Base-by-base conservation (phyloP, 2,329 filamentous ascomycete species). In the Aureobasidium lini region DNA sequence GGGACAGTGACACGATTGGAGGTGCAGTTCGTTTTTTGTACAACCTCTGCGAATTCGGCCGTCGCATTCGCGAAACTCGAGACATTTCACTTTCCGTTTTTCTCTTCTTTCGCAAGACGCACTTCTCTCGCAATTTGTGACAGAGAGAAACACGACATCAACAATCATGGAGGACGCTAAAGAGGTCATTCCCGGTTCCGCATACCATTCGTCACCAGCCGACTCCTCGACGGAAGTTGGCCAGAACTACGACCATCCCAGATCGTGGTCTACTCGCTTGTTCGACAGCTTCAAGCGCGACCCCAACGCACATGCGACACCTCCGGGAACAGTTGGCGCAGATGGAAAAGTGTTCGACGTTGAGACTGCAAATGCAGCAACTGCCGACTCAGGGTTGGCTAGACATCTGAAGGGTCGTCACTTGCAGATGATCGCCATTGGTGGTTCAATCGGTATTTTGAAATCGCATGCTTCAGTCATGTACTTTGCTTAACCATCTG, bases 371-470 rank as follows among this genome's bases (percentile, higher is more conserved):
- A 81, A 80, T 1, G 72, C 75, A 15, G 79, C 79, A 44, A 92
- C 90, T 1, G 88, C 89, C 4, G 81, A 86, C 64, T 87, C 89
- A 47, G 84, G 87, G 7, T 79, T 97, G 53, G 84, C 88, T 53
- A 81, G 91, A 47, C 57, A 85, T 71, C 75, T 95, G 65, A 94
- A 95, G 75, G 85, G 86, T 18, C 81, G 91, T 49, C 93, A 97
- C 77, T 71, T 96, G 70, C 92, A 96, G 77, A 96, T 96, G 93
- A 96, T 96, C 78, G 93, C 93, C 13, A 95, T 96, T 65, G 91
- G 91, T 66, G 92, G 92, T 44, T 93, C 89, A 10, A 96, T 96
- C 67, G 75, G 75, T 68, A 70, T 6, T 28, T 16, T 2, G 11
- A 42, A 7, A 11, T 42, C 28, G 28, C 34, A 36, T 36, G 8